These are phyloP conservation scores for Termitomyces sp. DNA, from an alignment of 768 basidiomycete genomes.

Conservation along the genomic window DNA sequence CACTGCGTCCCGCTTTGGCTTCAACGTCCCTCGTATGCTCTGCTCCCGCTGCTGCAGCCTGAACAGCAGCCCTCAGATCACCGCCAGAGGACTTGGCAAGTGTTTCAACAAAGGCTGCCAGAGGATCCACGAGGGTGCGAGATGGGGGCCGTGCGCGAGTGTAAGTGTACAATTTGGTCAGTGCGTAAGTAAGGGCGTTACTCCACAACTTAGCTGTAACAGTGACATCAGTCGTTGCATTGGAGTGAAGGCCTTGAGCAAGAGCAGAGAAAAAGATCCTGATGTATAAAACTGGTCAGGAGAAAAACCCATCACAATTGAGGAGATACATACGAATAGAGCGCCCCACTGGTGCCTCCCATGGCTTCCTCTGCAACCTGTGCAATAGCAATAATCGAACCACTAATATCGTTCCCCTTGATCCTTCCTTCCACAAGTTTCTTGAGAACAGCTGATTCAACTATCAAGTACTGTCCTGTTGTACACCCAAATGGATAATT, in stretches of 20 bases:
- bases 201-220: conserved; percentile 58
- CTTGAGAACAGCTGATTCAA: conserved; percentile 50
- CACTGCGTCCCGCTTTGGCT: conserved; percentile 85
- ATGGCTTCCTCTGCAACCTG: conserved; percentile 76
- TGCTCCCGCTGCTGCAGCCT: conserved; percentile 59
- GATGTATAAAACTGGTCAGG: conserved; percentile 5
- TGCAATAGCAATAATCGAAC: conserved; percentile 62
- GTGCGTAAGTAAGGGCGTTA: conserved; percentile 50
- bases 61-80: conserved; percentile 49
- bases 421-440: conserved; percentile 52
- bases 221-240: conserved; percentile 19
- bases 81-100: conserved; percentile 23
- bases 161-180: conserved; percentile 68
- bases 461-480: background rate
- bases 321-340: conserved; percentile 70
- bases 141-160: conserved; percentile 87
- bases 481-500: background rate
- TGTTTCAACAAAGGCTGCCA: conserved; percentile 66
- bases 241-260: conserved; percentile 61
- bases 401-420: conserved; percentile 58
- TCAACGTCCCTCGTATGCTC: conserved; percentile 69
- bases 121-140: conserved; percentile 89
- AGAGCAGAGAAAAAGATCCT: conserved; percentile 92
- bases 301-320: background rate
- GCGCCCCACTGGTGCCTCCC: conserved; percentile 88